Conservation (phyloP, 2,329 filamentous ascomycete genomes). For the Trichoderma sp. region DNA sequence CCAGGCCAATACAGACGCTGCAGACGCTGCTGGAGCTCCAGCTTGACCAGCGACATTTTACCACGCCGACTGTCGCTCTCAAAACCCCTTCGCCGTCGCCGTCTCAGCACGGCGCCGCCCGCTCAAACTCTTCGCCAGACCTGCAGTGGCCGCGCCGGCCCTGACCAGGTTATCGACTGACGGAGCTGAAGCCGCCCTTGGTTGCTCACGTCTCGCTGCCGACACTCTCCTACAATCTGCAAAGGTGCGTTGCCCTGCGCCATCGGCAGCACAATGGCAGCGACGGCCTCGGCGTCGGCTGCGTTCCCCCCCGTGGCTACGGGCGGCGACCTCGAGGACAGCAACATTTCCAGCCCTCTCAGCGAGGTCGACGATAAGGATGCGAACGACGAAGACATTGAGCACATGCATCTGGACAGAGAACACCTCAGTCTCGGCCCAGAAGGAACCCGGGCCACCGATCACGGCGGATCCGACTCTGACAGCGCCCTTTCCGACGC, state of each 20-base stretch:
- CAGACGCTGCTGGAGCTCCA: neutral
- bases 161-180: conserved; percentile 6
- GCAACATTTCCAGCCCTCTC: conserved; percentile 83
- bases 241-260: conserved; percentile 30
- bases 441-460: conserved; percentile 35
- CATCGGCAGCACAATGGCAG: conserved; percentile 51
- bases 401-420: conserved; percentile 56
- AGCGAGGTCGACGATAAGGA: conserved; percentile 88
- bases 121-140: conserved; percentile 27
- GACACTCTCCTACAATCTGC: conserved; percentile 13
- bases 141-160: conserved; percentile 25
- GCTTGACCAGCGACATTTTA: neutral
- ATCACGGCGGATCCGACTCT: conserved; percentile 47
- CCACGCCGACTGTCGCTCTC: neutral
- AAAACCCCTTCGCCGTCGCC: conserved; percentile 4
- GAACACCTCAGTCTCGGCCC: conserved; percentile 38
- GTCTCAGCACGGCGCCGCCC: conserved; percentile 13
- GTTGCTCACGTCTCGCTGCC: conserved; percentile 5
- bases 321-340: conserved; percentile 60
- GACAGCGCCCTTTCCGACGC: conserved; percentile 62
- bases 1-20: conserved; percentile 5
- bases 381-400: conserved; percentile 68
- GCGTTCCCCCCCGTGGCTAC: conserved; percentile 50
- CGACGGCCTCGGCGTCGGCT: conserved; percentile 54
- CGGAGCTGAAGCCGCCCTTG: conserved; percentile 19